Evolutionary conservation across 2,329 filamentous ascomycete species (phyloP).

Genomic region (Xenoacremonium recifei): DNA sequence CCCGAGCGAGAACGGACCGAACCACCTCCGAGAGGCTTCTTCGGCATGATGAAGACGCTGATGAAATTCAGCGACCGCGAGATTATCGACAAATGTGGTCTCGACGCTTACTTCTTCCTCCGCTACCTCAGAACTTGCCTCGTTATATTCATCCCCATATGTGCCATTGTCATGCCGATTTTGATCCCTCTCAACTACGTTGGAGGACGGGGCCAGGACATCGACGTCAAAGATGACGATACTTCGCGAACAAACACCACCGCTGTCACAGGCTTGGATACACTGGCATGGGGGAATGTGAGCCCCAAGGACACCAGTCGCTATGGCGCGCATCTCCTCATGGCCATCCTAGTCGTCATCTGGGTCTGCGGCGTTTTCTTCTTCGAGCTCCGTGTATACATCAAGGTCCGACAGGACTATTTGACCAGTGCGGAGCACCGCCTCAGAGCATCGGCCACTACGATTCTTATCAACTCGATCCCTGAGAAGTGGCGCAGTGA

Average conservation of each 20-base stretch:
- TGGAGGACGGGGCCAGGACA: slow-evolving; percentile 63
- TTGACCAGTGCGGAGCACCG: slow-evolving; percentile 94
- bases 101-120: slow-evolving; percentile 97
- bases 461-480: slow-evolving; percentile 88
- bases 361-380: slow-evolving; percentile 91
- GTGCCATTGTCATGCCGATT: slow-evolving; percentile 75
- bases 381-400: slow-evolving; percentile 79
- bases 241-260: slow-evolving; percentile 17
- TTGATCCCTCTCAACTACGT: slow-evolving; percentile 81
- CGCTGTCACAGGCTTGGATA: slow-evolving; percentile 65
- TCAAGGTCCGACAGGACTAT: slow-evolving; percentile 91
- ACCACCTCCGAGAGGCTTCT: slow-evolving; percentile 60
- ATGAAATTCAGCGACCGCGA: slow-evolving; percentile 71
- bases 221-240: slow-evolving; percentile 37
- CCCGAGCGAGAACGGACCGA: slow-evolving; percentile 80
- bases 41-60: slow-evolving; percentile 56
- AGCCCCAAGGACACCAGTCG: slow-evolving; percentile 60
- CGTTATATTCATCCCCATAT: slow-evolving; percentile 87
- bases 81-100: slow-evolving; percentile 90
- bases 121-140: slow-evolving; percentile 77
- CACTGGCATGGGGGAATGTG: slow-evolving; percentile 87
- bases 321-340: slow-evolving; percentile 80
- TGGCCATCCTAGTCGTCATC: slow-evolving; percentile 74
- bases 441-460: slow-evolving; percentile 89
- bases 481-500: slow-evolving; percentile 87